Evolutionary conservation across 2,329 filamentous ascomycete species (phyloP).

Genomic region (Aquanectria penicillioides): DNA sequence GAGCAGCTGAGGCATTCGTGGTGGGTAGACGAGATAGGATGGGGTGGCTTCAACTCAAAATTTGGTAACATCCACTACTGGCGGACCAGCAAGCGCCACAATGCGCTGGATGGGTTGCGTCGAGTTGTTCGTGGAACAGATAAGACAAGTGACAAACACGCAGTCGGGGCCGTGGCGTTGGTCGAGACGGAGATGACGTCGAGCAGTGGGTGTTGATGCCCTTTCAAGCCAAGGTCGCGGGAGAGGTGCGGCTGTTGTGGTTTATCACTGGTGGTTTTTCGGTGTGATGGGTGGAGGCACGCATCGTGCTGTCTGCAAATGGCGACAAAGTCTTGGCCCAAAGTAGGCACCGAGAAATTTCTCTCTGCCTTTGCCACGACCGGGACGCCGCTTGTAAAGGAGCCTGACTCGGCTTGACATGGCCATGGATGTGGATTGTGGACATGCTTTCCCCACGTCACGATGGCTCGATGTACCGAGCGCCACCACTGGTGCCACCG

Average conservation of each 20-base stretch:
- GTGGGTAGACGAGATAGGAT: too few species aligned
- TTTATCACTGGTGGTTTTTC: conserved; percentile 6
- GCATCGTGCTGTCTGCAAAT: too few species aligned
- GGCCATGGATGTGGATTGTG: too few species aligned
- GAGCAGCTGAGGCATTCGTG: too few species aligned
- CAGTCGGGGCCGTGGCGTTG: background rate
- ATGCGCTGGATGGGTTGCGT: too few species aligned
- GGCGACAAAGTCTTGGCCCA: conserved; percentile 4
- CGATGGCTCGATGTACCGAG: too few species aligned
- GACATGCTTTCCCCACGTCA: too few species aligned
- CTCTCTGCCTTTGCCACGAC: background rate
- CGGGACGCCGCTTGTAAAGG: background rate
- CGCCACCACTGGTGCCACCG: too few species aligned
- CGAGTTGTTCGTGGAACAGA: too few species aligned
- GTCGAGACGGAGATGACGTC: conserved; percentile 1
- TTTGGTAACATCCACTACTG: too few species aligned
- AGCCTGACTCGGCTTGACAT: background rate
- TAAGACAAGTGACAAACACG: too few species aligned
- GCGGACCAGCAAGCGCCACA: background rate
- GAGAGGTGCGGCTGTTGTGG: conserved; percentile 4
- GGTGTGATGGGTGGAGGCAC: conserved; percentile 7
- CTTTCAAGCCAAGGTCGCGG: background rate
- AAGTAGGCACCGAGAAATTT: conserved; percentile 19
- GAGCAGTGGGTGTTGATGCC: background rate
- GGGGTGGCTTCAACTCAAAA: too few species aligned